Percentiles rank a stretch among this genome's conserved stretches.
These are phyloP conservation scores for Apiotrichum sp. DNA, from an alignment of 1,284 basidiomycete genomes.

Conservation along the genomic window DNA sequence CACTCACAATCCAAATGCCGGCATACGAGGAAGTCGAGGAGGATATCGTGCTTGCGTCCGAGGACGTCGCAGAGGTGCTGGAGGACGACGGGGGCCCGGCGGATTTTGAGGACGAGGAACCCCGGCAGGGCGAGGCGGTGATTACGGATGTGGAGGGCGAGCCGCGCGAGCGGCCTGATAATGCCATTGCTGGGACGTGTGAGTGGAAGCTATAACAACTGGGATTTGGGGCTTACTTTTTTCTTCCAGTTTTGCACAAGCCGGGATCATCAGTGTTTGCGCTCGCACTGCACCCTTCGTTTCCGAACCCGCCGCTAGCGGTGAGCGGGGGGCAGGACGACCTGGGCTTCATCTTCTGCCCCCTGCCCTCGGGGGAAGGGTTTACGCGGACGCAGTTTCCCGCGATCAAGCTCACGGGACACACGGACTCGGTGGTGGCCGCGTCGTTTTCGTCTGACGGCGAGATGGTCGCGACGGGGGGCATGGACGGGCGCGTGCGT, in stretches of 20 bases:
- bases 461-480: constrained; percentile 85
- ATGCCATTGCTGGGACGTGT: constrained; percentile 25
- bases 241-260: constrained; percentile 39
- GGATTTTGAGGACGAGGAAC: constrained; percentile 46
- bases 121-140: constrained; percentile 27
- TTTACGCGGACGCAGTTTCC: constrained; percentile 60
- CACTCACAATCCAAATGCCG: neutral
- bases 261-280: constrained; percentile 67
- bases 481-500: constrained; percentile 92
- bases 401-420: constrained; percentile 78
- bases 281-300: constrained; percentile 64
- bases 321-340: constrained; percentile 95
- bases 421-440: constrained; percentile 82
- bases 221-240: neutral
- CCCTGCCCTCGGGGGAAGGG: constrained; percentile 23
- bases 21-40: constrained; percentile 5
- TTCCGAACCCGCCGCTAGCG: constrained; percentile 73
- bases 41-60: constrained; percentile 9
- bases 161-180: constrained; percentile 18
- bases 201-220: neutral
- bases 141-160: constrained; percentile 22
- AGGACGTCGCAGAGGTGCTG: constrained; percentile 31
- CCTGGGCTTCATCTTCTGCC: constrained; percentile 74
- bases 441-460: constrained; percentile 80
- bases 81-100: constrained; percentile 56